Evolutionary conservation across 2,329 filamentous ascomycete genomes (phyloP).

Genomic region (Phialophora chinensis): DNA sequence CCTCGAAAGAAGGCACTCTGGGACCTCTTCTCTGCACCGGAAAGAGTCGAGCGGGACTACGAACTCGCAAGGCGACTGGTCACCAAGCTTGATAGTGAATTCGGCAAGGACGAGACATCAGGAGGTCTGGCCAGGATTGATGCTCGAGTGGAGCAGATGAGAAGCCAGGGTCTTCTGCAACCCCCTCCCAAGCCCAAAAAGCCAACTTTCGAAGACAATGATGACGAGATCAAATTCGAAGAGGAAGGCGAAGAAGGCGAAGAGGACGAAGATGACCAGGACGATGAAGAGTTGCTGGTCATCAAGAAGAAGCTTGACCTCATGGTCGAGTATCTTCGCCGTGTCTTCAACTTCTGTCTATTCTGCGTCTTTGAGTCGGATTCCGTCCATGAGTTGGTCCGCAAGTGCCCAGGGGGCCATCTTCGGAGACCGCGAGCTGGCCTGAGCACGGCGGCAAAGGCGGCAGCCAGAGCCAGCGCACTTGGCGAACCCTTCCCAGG

Average conservation of each 20-base stretch:
- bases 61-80: constrained; percentile 81
- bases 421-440: constrained; percentile 87
- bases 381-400: constrained; percentile 91
- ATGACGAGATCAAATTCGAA: constrained; percentile 59
- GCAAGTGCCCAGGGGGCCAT: constrained; percentile 97
- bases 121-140: constrained; percentile 82
- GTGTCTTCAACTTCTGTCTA: constrained; percentile 99
- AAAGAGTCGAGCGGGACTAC: constrained; percentile 90
- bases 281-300: constrained; percentile 84
- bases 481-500: constrained; percentile 81
- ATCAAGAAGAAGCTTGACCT: constrained; percentile 98
- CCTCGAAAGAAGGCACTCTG: constrained; percentile 94
- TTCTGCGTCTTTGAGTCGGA: constrained; percentile 99
- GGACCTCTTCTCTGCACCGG: constrained; percentile 94
- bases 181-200: constrained; percentile 62
- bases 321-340: constrained; percentile 91
- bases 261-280: constrained; percentile 78
- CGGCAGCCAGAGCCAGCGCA: constrained; percentile 83
- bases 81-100: constrained; percentile 81
- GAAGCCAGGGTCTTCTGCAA: constrained; percentile 76
- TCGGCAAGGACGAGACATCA: constrained; percentile 68
- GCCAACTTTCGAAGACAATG: constrained; percentile 55
- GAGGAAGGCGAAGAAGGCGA: constrained; percentile 80
- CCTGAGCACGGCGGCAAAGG: constrained; percentile 79
- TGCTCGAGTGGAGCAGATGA: constrained; percentile 81